Conservation (phyloP, 2,329 filamentous ascomycete genomes). For the Neonectria punicea region DNA sequence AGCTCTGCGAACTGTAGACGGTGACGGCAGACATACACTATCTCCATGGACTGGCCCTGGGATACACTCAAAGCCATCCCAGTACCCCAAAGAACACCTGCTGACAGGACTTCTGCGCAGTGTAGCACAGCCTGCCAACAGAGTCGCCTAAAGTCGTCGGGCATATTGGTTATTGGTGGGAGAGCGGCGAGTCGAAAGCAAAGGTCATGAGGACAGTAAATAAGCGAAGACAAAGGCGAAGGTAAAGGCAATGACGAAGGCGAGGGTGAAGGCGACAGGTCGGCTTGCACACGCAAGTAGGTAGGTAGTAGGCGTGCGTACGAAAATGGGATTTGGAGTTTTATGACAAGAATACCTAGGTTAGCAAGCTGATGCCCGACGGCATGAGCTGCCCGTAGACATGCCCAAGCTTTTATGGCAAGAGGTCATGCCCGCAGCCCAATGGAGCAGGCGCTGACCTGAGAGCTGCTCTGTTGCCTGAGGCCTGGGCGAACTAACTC, state of each 20-base stretch:
- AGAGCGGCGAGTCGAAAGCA: background rate
- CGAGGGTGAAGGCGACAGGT: background rate
- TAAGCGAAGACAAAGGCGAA: background rate
- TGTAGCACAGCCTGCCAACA: conserved; percentile 10
- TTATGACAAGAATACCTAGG: background rate
- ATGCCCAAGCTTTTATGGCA: conserved; percentile 6
- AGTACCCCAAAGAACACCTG: conserved; percentile 32
- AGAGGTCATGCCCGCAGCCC: background rate
- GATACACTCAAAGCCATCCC: conserved; percentile 28
- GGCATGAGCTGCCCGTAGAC: background rate
- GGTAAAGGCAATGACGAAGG: background rate
- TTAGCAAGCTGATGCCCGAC: background rate
- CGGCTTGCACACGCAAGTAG: background rate
- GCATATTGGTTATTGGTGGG: conserved; percentile 16
- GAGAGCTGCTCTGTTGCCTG: conserved; percentile 8
- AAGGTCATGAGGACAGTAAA: background rate
- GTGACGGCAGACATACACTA: conserved; percentile 28
- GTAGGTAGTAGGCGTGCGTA: too few species aligned
- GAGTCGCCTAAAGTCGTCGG: conserved; percentile 1
- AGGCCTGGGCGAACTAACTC: conserved; percentile 4
- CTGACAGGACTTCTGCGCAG: conserved; percentile 23
- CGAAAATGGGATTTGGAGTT: background rate
- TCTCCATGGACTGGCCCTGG: conserved; percentile 22
- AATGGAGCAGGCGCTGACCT: background rate
- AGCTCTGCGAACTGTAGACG: conserved; percentile 9